phyloP scores from a whole-genome alignment of 2,329 filamentous ascomycete species.

The Talaromyces funiculosus region DNA sequence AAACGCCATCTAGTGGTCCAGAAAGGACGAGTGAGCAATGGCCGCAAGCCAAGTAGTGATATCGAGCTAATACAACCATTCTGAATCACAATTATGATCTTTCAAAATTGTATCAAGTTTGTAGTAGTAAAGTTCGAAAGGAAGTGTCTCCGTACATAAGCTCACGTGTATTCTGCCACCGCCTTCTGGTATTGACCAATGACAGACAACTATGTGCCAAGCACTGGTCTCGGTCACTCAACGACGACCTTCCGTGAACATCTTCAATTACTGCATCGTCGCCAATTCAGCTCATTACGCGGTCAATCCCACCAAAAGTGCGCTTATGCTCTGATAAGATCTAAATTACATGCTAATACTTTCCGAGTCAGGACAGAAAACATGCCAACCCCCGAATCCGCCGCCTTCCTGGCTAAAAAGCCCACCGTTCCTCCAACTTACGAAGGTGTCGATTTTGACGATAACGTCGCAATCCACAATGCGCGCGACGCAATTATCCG shows the following conservation, averaged over 20 bases:
- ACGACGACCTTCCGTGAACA: not conserved
- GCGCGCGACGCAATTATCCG: slow-evolving; percentile 61
- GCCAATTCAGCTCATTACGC: not conserved
- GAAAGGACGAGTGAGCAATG: not conserved
- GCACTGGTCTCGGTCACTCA: not conserved
- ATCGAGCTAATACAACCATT: too few species aligned
- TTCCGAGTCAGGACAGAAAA: slow-evolving; percentile 17
- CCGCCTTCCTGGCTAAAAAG: slow-evolving; percentile 59
- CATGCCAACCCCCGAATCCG: slow-evolving; percentile 64
- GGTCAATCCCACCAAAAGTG: not conserved
- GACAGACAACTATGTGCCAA: not conserved
- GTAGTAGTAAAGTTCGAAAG: not conserved
- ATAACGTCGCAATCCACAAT: slow-evolving; percentile 58
- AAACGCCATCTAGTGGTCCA: not conserved
- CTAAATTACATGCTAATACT: not conserved
- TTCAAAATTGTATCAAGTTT: too few species aligned
- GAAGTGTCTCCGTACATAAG: not conserved
- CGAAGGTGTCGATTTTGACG: slow-evolving; percentile 62
- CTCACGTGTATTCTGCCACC: not conserved
- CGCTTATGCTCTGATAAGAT: not conserved
- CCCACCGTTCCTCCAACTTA: slow-evolving; percentile 61
- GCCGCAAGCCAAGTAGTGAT: not conserved
- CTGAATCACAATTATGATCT: too few species aligned
- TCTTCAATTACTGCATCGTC: slow-evolving; percentile 2
- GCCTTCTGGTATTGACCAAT: not conserved